Percentiles rank a stretch among this genome's conserved stretches.
phyloP scores from a whole-genome alignment of 2,329 filamentous ascomycete genomes.

The Epichloe scottii region DNA sequence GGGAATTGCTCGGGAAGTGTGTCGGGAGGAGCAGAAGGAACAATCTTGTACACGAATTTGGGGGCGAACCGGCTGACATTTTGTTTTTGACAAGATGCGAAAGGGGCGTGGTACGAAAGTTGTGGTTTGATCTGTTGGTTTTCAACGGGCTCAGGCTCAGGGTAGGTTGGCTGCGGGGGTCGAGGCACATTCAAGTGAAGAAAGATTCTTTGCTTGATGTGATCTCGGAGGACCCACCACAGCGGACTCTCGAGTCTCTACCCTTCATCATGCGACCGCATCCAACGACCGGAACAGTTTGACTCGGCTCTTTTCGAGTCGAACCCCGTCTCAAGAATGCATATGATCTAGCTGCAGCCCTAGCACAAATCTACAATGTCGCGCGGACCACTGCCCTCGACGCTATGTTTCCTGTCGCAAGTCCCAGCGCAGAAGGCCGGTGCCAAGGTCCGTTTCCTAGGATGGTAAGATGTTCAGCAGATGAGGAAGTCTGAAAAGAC shows the following conservation, averaged over 20 bases:
- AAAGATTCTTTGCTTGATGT: no score
- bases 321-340: no score
- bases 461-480: conserved; percentile 52
- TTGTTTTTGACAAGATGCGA: background rate
- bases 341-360: background rate
- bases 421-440: conserved; percentile 39
- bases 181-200: background rate
- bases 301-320: no score
- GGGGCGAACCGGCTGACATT: conserved; percentile 12
- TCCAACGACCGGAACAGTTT: no score
- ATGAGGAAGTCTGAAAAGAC: background rate
- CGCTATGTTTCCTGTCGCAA: conserved; percentile 51
- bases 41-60: conserved; percentile 47
- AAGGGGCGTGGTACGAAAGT: background rate
- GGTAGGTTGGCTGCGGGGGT: background rate
- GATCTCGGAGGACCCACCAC: background rate
- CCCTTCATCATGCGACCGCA: no score
- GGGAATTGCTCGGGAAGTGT: conserved; percentile 42
- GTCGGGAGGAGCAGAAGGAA: conserved; percentile 36
- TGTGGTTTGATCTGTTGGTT: background rate
- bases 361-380: conserved; percentile 28
- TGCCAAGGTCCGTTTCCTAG: conserved; percentile 83
- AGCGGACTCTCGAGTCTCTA: no score
- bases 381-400: conserved; percentile 49
- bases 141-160: background rate